Percentiles rank a stretch among this genome's conserved stretches.
These are phyloP conservation scores for Micractinium sp. DNA, from an alignment of 139 green algal genomes.

Conservation along the genomic window DNA sequence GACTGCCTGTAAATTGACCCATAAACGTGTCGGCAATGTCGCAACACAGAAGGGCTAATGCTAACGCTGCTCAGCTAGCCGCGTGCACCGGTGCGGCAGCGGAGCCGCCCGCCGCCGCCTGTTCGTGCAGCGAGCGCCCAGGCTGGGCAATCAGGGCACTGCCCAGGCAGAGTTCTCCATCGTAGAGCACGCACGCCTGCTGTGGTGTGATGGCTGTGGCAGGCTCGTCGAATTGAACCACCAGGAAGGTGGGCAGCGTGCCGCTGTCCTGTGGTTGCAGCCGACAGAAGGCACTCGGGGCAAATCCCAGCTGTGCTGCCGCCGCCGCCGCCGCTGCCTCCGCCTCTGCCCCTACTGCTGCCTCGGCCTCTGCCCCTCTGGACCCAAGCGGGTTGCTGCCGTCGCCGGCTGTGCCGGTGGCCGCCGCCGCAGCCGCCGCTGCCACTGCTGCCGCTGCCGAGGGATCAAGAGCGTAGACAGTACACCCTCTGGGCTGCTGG, in stretches of 20 bases:
- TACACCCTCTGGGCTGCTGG: slow-evolving; percentile 46
- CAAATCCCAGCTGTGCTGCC: background rate
- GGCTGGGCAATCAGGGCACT: slow-evolving; percentile 56
- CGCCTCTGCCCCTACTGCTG: background rate
- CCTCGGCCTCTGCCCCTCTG: background rate
- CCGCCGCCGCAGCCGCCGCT: background rate
- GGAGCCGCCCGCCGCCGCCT: background rate
- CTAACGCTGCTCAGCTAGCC: background rate
- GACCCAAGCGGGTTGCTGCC: background rate
- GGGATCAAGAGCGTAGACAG: background rate
- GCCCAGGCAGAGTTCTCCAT: slow-evolving; percentile 73
- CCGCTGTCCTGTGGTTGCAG: slow-evolving; percentile 22
- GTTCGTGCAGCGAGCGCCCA: slow-evolving; percentile 49
- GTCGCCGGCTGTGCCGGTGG: background rate
- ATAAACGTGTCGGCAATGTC: too few species aligned
- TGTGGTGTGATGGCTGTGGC: slow-evolving; percentile 69
- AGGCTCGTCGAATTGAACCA: slow-evolving; percentile 58
- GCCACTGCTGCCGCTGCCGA: background rate
- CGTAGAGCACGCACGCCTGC: slow-evolving; percentile 83
- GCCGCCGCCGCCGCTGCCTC: background rate
- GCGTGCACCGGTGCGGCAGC: background rate
- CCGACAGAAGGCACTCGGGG: slow-evolving; percentile 27
- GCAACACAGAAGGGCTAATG: too few species aligned
- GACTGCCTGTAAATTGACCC: too few species aligned
- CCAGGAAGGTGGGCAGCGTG: slow-evolving; percentile 10